Conservation (phyloP, 164 flowering plant genomes). For the Warburgia ugandensis region DNA sequence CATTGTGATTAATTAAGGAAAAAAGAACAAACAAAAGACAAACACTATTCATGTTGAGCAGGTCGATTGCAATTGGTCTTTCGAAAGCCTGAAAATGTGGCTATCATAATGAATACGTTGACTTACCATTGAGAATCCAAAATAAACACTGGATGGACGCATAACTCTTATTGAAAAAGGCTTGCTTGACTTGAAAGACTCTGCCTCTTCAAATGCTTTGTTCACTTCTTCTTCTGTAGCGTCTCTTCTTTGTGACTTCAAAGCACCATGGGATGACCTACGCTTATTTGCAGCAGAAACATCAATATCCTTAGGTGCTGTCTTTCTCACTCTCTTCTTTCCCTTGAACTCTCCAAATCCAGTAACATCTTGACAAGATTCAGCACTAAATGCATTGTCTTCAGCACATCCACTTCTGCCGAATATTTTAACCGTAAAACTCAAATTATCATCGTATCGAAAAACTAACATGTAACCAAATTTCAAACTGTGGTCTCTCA, state of each 20-base stretch:
- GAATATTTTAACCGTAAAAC: conserved; percentile 53
- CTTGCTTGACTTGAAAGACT: conserved; percentile 4
- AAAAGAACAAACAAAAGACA: no score
- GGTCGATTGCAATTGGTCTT: no score
- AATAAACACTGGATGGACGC: not conserved
- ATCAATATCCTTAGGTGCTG: no score
- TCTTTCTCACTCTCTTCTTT: no score
- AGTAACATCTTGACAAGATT: conserved; percentile 3
- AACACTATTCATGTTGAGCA: no score
- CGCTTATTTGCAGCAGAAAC: no score
- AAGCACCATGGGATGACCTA: no score
- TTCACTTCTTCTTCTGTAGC: not conserved
- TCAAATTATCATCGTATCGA: conserved; percentile 50
- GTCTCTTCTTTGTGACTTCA: conserved; percentile 2
- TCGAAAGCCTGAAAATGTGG: no score
- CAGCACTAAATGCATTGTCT: conserved; percentile 36
- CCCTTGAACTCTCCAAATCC: not conserved
- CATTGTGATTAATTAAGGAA: no score
- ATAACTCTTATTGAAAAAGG: not conserved
- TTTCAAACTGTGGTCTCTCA: conserved; percentile 39
- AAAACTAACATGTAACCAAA: conserved; percentile 54
- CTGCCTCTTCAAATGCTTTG: not conserved
- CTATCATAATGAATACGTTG: no score
- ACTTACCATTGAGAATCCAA: not conserved
- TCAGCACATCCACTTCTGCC: conserved; percentile 61